phyloP scores from a whole-genome alignment of 768 basidiomycete genomes.

The Boletellus emodensis region DNA sequence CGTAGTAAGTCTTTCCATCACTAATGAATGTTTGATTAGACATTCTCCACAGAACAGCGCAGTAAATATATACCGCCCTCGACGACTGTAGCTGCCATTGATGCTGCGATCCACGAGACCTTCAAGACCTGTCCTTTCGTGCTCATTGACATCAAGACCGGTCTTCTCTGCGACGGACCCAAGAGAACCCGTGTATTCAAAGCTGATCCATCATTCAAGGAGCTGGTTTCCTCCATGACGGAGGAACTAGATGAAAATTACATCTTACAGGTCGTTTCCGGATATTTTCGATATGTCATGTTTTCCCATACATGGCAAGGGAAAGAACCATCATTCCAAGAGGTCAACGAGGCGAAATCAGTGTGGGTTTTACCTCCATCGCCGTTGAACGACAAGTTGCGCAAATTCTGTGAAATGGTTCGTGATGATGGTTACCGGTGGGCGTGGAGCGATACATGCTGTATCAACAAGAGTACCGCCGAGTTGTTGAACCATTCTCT shows the following conservation, averaged over 20 bases:
- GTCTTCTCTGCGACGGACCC: slow-evolving; percentile 5
- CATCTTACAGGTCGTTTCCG: slow-evolving; percentile 2
- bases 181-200: slow-evolving; percentile 8
- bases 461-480: slow-evolving; percentile 5
- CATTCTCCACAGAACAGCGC: not conserved
- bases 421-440: slow-evolving; percentile 7
- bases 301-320: slow-evolving; percentile 15
- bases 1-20: not conserved
- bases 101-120: not conserved
- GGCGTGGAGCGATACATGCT: slow-evolving; percentile 15
- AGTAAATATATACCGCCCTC: not conserved
- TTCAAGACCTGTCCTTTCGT: slow-evolving; percentile 7
- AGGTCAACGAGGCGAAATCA: slow-evolving; percentile 7
- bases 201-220: slow-evolving; percentile 5
- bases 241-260: slow-evolving; percentile 5
- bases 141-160: slow-evolving; percentile 8
- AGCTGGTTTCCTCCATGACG: slow-evolving; percentile 8
- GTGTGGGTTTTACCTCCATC: slow-evolving; percentile 3
- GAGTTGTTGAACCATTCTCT: slow-evolving; percentile 2
- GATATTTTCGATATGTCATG: slow-evolving; percentile 14
- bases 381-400: slow-evolving; percentile 5
- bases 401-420: slow-evolving; percentile 9
- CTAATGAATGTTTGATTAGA: not conserved
- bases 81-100: not conserved
- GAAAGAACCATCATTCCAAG: slow-evolving; percentile 13